A percentile compares a stretch with the other conserved stretches of the same genome.
Evolutionary conservation across 2,329 filamentous ascomycete genomes (phyloP).

Genomic region (Arthrobotrys iridis): DNA sequence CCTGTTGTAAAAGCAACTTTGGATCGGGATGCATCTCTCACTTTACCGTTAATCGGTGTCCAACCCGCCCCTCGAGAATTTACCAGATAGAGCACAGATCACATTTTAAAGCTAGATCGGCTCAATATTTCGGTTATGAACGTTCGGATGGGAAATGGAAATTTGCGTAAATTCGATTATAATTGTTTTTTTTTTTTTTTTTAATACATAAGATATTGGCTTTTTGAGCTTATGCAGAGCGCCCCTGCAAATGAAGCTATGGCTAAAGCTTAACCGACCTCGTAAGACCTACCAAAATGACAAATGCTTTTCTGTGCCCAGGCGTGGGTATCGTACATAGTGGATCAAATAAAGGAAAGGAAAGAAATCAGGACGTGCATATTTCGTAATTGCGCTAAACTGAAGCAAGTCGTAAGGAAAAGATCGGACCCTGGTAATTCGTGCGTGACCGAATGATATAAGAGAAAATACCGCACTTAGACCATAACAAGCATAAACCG

Average conservation of each 20-base stretch:
- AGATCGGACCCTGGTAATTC: no score
- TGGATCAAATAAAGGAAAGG: neutral
- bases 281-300: neutral
- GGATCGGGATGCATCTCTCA: neutral
- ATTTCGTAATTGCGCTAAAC: conserved; percentile 4
- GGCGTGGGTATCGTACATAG: conserved; percentile 52
- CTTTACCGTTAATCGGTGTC: neutral
- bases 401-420: neutral
- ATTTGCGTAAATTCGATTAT: neutral
- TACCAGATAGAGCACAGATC: conserved; percentile 27
- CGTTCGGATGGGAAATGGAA: neutral
- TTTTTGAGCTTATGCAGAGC: neutral
- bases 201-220: neutral
- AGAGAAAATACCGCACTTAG: conserved; percentile 23
- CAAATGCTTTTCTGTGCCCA: conserved; percentile 50
- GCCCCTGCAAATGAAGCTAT: neutral
- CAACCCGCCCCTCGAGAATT: neutral
- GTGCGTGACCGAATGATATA: neutral
- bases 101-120: conserved; percentile 18
- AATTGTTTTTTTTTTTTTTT: neutral
- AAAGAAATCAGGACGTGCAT: conserved; percentile 6
- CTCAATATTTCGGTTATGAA: conserved; percentile 20
- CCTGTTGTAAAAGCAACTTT: conserved; percentile 8
- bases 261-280: neutral
- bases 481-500: conserved; percentile 9